Conservation (phyloP, 352 stramenopile genomes). For the Globisporangium nagaii region DNA sequence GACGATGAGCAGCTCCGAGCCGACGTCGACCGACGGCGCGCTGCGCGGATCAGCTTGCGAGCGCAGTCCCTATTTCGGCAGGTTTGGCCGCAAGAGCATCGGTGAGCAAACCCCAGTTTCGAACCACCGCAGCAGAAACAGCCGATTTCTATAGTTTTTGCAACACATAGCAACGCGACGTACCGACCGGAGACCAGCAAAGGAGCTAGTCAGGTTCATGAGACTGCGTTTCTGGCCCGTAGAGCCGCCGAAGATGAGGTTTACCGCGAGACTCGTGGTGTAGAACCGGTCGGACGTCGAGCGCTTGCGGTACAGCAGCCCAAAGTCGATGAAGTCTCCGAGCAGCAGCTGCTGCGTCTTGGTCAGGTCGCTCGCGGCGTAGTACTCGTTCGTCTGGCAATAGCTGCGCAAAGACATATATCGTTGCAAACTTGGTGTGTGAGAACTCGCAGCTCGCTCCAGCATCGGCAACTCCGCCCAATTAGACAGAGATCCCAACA, state of each 20-base stretch:
- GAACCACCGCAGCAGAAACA: too few relatives aligned
- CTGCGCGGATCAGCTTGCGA: constrained; percentile 36
- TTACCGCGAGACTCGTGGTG: constrained; percentile 85
- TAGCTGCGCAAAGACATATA: constrained; percentile 27
- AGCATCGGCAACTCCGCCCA: too few relatives aligned
- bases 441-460: too few relatives aligned
- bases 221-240: constrained; percentile 48
- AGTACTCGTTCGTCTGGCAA: constrained; percentile 82
- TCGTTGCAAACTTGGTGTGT: too few relatives aligned
- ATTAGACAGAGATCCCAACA: too few relatives aligned
- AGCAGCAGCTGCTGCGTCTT: constrained; percentile 72
- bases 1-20: constrained; percentile 55
- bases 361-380: constrained; percentile 74
- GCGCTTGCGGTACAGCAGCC: constrained; percentile 71
- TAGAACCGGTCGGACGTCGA: constrained; percentile 71
- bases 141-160: too few relatives aligned
- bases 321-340: constrained; percentile 84
- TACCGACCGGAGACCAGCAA: constrained; percentile 31
- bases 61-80: constrained; percentile 25
- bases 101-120: too few relatives aligned
- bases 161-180: neutral
- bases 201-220: constrained; percentile 45
- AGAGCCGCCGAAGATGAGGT: constrained; percentile 85
- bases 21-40: constrained; percentile 25
- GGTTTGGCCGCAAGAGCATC: too few relatives aligned